Evolutionary conservation across 768 basidiomycete genomes (phyloP), one percentile per base, ranked within the genome.

Genomic region (Pleurotus djamor): DNA sequence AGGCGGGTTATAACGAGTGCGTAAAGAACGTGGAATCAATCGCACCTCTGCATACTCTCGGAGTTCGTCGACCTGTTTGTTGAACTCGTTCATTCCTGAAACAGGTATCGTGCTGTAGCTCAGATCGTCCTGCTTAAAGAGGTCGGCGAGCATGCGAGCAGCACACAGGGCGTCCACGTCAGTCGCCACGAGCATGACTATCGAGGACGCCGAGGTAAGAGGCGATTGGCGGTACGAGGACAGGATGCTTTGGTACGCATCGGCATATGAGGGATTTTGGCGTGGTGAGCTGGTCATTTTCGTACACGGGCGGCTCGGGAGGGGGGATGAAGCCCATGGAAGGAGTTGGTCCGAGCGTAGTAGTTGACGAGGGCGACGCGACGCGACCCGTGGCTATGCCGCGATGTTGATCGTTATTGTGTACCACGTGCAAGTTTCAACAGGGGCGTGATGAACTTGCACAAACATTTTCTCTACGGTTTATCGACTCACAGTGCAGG

Each of bases 81-180:
- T 60, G 4, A 63, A 48, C 50, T 94, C 92, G 9, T 84, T 80
- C 60, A 91, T 88, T 1, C 94, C 94, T 12, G 92, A 88, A 0
- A 98, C 87, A 35, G 97, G 97, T 38, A 94, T 88, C 55, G 94
- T 85, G 49, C 92, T 83, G 73, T 98, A 91, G 71, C 90, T 88
- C 44, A 98, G 85, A 65, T 96, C 94, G 79, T 99, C 97, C 65
- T 96, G 92, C 65, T 86, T 90, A 74, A 99, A 87, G 14, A 99
- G 77, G 36, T 88, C 87, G 9, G 90, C 88, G 48, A 98, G 83
- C 85, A 98, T 96, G 48, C 88, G 84, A 4, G 92, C 88, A 8
- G 94, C 94, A 69, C 94, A 95, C 5, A 98, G 77, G 4, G 92
- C 92, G 74, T 99, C 96, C 54, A 95, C 91, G 68, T 96, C 92